phyloP scores from a whole-genome alignment of 1,139 yeast species.

The Blastobotrys serpentis region DNA sequence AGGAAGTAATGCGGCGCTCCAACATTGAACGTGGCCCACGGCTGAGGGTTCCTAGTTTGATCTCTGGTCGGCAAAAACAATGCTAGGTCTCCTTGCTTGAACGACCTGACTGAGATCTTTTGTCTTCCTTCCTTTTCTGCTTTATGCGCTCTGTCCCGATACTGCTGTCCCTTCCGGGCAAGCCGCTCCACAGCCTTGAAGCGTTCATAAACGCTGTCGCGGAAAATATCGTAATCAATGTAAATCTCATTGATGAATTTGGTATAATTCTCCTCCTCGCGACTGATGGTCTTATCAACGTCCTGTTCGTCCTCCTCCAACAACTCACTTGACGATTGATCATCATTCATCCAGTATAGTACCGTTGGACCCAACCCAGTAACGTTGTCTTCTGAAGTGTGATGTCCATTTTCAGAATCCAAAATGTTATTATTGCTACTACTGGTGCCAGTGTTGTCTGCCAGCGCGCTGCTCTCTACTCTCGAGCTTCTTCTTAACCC shows the following conservation, averaged over 20 bases:
- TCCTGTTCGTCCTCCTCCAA: conserved; percentile 17
- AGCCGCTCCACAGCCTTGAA: conserved; percentile 89
- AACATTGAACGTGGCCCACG: conserved; percentile 86
- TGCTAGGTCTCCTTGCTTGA: conserved; percentile 71
- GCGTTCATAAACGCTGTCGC: conserved; percentile 68
- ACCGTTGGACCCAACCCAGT: conserved; percentile 20
- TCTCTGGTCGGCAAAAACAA: conserved; percentile 78
- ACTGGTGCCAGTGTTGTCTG: conserved; percentile 12
- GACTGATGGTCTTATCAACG: conserved; percentile 12
- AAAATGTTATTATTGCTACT: conserved; percentile 8
- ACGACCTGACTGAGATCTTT: conserved; percentile 62
- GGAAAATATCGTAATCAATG: conserved; percentile 53
- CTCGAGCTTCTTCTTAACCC: conserved; percentile 27
- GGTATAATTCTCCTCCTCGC: conserved; percentile 29
- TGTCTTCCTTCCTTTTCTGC: conserved; percentile 43
- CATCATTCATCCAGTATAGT: conserved; percentile 36
- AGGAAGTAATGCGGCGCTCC: conserved; percentile 78
- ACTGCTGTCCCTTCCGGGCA: conserved; percentile 72
- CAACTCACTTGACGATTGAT: conserved; percentile 20
- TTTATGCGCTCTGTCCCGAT: conserved; percentile 43
- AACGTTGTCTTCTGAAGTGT: background rate
- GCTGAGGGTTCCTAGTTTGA: conserved; percentile 46
- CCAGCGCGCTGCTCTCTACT: conserved; percentile 11
- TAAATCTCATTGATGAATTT: conserved; percentile 38
- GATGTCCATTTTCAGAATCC: conserved; percentile 1